Evolutionary conservation across 164 flowering plant species (phyloP).

Genomic region (Stephania cephalantha): DNA sequence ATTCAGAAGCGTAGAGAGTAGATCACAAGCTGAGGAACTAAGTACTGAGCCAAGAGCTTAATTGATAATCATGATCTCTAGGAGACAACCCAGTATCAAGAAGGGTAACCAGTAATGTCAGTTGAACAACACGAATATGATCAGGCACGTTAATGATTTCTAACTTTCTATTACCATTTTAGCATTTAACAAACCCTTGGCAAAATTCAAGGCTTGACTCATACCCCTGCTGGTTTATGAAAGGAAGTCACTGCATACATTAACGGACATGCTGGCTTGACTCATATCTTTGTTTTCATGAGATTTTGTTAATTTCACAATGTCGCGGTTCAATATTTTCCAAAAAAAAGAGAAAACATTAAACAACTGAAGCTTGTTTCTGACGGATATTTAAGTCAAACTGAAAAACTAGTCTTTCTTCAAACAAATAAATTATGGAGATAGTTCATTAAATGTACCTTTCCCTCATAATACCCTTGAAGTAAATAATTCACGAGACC

Average conservation of each 20-base stretch:
- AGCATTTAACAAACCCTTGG: neutral
- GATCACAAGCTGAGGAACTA: neutral
- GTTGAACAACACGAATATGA: too few relatives aligned
- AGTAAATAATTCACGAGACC: conserved; percentile 73
- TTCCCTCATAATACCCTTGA: conserved; percentile 91
- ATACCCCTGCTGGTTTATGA: neutral
- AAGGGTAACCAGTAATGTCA: too few relatives aligned
- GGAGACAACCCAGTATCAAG: too few relatives aligned
- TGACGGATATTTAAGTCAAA: neutral
- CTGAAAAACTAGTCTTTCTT: neutral
- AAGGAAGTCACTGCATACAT: neutral
- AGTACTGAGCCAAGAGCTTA: neutral
- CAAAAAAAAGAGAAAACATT: neutral
- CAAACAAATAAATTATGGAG: neutral
- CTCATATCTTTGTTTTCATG: neutral
- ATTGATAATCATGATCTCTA: too few relatives aligned
- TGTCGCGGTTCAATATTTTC: neutral
- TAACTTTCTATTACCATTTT: too few relatives aligned
- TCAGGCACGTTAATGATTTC: too few relatives aligned
- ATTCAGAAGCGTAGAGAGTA: neutral
- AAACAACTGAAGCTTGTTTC: neutral
- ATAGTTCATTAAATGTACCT: conserved; percentile 41
- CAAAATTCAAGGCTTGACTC: neutral
- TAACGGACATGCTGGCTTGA: neutral
- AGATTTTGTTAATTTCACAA: neutral